phyloP scores from a whole-genome alignment of 129 eudicot species.

The Lactuca sativa region DNA sequence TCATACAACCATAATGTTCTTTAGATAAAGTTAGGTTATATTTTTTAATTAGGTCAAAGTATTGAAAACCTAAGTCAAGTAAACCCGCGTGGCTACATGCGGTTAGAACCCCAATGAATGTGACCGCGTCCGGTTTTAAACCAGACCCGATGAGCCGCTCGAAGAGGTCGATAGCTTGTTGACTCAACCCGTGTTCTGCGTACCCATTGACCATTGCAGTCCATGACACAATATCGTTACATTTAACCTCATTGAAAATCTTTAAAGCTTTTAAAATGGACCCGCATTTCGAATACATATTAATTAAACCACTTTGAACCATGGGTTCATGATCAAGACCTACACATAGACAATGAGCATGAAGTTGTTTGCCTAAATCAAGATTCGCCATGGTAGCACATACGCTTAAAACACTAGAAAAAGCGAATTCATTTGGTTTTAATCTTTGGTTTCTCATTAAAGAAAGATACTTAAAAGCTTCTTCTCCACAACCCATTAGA shows the following conservation, averaged over 20 bases:
- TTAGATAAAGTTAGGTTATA: slow-evolving; percentile 52
- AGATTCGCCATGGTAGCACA: slow-evolving; percentile 75
- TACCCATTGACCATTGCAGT: slow-evolving; percentile 93
- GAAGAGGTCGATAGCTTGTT: slow-evolving; percentile 67
- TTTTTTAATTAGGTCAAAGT: slow-evolving; percentile 55
- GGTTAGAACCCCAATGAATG: slow-evolving; percentile 84
- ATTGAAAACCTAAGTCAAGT: slow-evolving; percentile 65
- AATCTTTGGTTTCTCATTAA: slow-evolving; percentile 80
- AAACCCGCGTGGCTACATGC: slow-evolving; percentile 90
- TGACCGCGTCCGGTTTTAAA: slow-evolving; percentile 70
- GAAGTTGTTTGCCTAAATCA: slow-evolving; percentile 87
- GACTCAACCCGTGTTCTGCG: slow-evolving; percentile 86
- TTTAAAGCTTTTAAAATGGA: slow-evolving; percentile 62
- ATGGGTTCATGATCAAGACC: slow-evolving; percentile 67
- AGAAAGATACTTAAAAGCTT: slow-evolving; percentile 61
- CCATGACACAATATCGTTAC: slow-evolving; percentile 75
- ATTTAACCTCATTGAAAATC: slow-evolving; percentile 41
- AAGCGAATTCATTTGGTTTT: slow-evolving; percentile 80
- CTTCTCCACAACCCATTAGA: slow-evolving; percentile 72
- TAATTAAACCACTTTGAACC: slow-evolving; percentile 74
- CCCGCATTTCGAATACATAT: slow-evolving; percentile 91
- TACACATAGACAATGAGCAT: slow-evolving; percentile 56
- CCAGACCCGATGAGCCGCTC: slow-evolving; percentile 48
- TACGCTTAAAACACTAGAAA: slow-evolving; percentile 75
- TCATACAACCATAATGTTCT: slow-evolving; percentile 96